Base-by-base conservation (phyloP, 208 protist genomes). In the Leishmania braziliensis region DNA sequence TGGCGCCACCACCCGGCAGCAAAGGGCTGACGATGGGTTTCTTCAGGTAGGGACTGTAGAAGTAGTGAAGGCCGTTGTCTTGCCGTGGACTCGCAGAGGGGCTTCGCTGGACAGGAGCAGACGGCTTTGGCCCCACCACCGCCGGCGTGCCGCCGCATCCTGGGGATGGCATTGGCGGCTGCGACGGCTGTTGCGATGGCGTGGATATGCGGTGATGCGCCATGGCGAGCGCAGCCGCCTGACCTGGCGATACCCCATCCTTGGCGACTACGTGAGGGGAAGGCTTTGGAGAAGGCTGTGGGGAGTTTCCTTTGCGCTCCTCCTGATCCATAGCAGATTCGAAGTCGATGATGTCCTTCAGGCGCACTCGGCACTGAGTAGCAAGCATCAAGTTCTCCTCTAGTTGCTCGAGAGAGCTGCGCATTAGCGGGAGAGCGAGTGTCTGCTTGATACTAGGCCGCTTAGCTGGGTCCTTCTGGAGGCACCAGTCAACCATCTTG, bases 281-380 rank as follows among this genome's bases (percentile, higher is more conserved):
- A 8, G 72, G 39, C 16, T 29, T 54, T 5, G 50, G 63, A 50
- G 77, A 81, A 23, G 80, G 39, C 69, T 79, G 71, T 23, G 85
- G 81, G 5, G 85, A 83, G 46, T 66, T 82, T 5, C 62, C 58
- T 54, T 72, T 48, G 48, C 69, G 77, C 20, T 87, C 76, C 58
- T 79, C 53, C 68, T 89, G 82, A 53, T 90, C 80, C 56, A 84
- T 83, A 43, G 62, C 88, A 4, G 82, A 84, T 16, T 96, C 88
- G 86, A 94, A 97, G 80, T 96, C 95, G 23, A 98, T 95, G 77
- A 98, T 95, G 77, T 98, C 95, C 74, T 93, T 93, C 26, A 98
- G 84, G 33, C 95, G 91, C 43, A 96, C 88, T 39, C 89, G 90
- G 81, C 93, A 96, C 81, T 98, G 91, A 1, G 95, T 98, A 43